Evolutionary conservation across 805 yeast genomes (phyloP), one percentile per base, ranked within the genome.

Genomic region (Saturnispora dispora): DNA sequence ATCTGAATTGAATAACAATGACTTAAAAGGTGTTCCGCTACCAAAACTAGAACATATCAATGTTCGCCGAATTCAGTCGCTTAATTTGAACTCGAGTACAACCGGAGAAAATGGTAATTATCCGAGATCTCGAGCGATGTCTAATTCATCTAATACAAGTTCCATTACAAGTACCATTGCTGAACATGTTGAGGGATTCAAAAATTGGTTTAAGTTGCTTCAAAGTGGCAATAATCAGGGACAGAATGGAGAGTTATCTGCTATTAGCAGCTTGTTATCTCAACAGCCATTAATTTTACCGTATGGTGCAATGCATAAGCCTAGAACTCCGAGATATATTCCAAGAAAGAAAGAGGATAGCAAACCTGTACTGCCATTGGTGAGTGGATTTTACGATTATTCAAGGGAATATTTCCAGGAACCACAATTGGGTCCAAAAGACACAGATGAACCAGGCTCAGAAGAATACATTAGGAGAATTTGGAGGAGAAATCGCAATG

Each of bases 381-480:
- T 72, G 4, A 82, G 88, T 9, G 78, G 79, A 6, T 84, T 86
- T 59, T 77, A 85, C 55, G 86, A 83, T 48, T 86, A 83, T 65
- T 79, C 85, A 58, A 79, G 88, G 53, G 99, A 93, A 64, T 90
- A 89, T 62, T 93, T 91, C 70, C 96, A 90, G 61, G 98, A 90
- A 62, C 97, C 99, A 0, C 98, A 91, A 63, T 83, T 90, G 83
- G 81, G 87, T 10, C 82, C 80, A 52, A 77, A 79, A 50, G 97
- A 91, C 58, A 69, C 81, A 17, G 97, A 91, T 59, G 96, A 89
- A 64, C 93, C 95, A 0, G 98, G 98, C 0, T 87, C 96, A 52
- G 79, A 83, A 53, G 90, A 87, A 56, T 88, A 87, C 59, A 81
- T 86, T 35, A 82, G 80, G 57, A 73, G 95, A 52, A 68, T 87